Conservation (phyloP, 2,329 filamentous ascomycete genomes). For the Ceratocystis eucalypticola region DNA sequence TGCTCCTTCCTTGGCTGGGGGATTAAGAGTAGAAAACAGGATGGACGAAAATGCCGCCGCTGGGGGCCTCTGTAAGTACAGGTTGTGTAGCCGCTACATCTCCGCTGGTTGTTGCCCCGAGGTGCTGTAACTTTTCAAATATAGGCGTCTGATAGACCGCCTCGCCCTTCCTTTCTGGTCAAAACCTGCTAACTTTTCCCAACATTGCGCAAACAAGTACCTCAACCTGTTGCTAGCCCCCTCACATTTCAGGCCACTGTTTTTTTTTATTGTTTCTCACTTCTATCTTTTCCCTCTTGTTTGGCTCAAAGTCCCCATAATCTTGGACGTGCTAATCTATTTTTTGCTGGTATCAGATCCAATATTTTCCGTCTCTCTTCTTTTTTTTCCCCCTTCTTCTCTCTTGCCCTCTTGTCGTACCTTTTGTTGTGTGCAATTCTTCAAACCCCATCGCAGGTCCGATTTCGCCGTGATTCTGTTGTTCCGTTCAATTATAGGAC, state of each 20-base stretch:
- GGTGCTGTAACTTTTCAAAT: neutral
- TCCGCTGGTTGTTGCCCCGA: no score
- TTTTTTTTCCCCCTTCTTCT: neutral
- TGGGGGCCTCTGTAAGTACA: neutral
- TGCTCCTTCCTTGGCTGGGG: constrained; percentile 14
- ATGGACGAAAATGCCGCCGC: neutral
- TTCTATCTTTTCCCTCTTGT: neutral
- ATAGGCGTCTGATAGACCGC: neutral
- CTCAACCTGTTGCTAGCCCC: constrained; percentile 3
- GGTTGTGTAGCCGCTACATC: neutral
- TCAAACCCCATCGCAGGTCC: constrained; percentile 14
- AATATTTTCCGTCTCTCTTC: constrained; percentile 6
- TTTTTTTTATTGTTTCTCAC: neutral
- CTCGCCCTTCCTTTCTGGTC: constrained; percentile 18
- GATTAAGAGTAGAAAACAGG: neutral
- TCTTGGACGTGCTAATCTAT: neutral
- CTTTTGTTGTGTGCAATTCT: constrained; percentile 8
- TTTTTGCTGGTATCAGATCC: constrained; percentile 11
- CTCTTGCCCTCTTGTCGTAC: neutral
- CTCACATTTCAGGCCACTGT: constrained; percentile 15
- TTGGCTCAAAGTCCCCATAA: constrained; percentile 5
- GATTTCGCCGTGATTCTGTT: constrained; percentile 16
- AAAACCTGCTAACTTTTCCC: neutral
- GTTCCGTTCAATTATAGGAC: neutral
- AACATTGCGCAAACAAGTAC: constrained; percentile 7